Evolutionary conservation across 2,329 filamentous ascomycete species (phyloP).

Genomic region (Cladosporium halotolerans): DNA sequence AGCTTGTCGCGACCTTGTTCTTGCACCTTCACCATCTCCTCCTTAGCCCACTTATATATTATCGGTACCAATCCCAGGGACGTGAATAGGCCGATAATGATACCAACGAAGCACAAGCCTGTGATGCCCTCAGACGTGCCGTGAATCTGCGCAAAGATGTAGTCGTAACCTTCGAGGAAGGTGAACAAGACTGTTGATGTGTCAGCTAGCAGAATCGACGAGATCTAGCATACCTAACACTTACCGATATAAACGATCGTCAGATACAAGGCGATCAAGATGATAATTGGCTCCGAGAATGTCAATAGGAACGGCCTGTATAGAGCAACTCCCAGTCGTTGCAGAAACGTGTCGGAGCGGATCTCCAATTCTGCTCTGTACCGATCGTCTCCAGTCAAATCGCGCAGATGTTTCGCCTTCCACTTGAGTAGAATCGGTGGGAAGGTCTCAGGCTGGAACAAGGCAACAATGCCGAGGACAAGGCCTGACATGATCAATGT

Average conservation of each 20-base stretch:
- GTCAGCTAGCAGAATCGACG: no score
- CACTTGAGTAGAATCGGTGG: slow-evolving; percentile 32
- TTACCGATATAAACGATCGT: slow-evolving; percentile 40
- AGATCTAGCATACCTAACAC: no score
- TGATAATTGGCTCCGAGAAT: slow-evolving; percentile 37
- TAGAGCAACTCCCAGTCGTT: slow-evolving; percentile 12
- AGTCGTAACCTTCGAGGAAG: slow-evolving; percentile 47
- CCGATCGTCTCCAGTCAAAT: slow-evolving; percentile 20
- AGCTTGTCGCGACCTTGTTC: slow-evolving; percentile 27
- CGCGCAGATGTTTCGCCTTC: slow-evolving; percentile 27
- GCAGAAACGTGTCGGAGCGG: slow-evolving; percentile 12
- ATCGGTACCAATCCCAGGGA: slow-evolving; percentile 45
- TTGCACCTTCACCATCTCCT: slow-evolving; percentile 37
- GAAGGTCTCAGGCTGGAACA: slow-evolving; percentile 47
- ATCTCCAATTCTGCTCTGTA: slow-evolving; percentile 10
- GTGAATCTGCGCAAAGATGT: slow-evolving; percentile 43
- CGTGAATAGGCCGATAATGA: slow-evolving; percentile 21
- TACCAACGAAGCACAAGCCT: slow-evolving; percentile 34
- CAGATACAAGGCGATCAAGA: slow-evolving; percentile 46
- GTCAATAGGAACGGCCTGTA: slow-evolving; percentile 16
- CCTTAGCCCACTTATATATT: slow-evolving; percentile 33
- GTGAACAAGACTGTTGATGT: slow-evolving; percentile 43
- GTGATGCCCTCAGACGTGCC: slow-evolving; percentile 36
- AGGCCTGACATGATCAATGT: slow-evolving; percentile 22
- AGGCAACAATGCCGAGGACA: slow-evolving; percentile 23